A percentile compares a stretch with the other conserved stretches of the same genome.
These are phyloP conservation scores for Lyophyllum decastes DNA, from an alignment of 768 basidiomycete genomes.

Conservation along the genomic window DNA sequence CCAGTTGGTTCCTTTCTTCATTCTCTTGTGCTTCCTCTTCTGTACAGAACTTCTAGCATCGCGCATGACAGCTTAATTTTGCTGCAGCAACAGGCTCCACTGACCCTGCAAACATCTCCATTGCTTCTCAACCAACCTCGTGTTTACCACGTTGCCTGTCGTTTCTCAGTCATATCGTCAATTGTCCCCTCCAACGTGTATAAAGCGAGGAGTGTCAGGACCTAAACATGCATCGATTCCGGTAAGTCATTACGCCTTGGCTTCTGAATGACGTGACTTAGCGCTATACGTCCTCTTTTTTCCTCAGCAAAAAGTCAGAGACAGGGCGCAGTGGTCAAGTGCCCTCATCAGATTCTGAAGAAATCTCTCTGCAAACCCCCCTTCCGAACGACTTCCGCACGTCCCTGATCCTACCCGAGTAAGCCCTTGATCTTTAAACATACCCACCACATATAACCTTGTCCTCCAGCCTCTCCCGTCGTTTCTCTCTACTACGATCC, in stretches of 20 bases:
- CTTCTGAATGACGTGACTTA: conserved; percentile 26
- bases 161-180: conserved; percentile 38
- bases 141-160: conserved; percentile 75
- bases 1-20: background rate
- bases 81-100: conserved; percentile 4
- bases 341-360: conserved; percentile 36
- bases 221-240: conserved; percentile 74
- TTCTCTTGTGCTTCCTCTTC: background rate
- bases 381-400: conserved; percentile 81
- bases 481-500: conserved; percentile 78
- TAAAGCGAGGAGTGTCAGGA: conserved; percentile 52
- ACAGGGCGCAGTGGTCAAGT: conserved; percentile 46
- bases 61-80: conserved; percentile 15
- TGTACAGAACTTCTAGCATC: background rate
- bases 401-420: conserved; percentile 86
- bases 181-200: conserved; percentile 58
- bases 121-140: conserved; percentile 52
- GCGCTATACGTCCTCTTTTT: conserved; percentile 21
- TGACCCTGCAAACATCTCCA: conserved; percentile 29
- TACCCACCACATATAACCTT: conserved; percentile 13
- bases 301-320: conserved; percentile 77
- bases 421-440: conserved; percentile 32
- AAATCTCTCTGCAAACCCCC: conserved; percentile 57
- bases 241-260: conserved; percentile 50
- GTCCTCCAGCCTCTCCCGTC: conserved; percentile 67